Evolutionary conservation across 257 asterid genomes (phyloP), one percentile per base, ranked within the genome.

Genomic region (Verbena officinalis): DNA sequence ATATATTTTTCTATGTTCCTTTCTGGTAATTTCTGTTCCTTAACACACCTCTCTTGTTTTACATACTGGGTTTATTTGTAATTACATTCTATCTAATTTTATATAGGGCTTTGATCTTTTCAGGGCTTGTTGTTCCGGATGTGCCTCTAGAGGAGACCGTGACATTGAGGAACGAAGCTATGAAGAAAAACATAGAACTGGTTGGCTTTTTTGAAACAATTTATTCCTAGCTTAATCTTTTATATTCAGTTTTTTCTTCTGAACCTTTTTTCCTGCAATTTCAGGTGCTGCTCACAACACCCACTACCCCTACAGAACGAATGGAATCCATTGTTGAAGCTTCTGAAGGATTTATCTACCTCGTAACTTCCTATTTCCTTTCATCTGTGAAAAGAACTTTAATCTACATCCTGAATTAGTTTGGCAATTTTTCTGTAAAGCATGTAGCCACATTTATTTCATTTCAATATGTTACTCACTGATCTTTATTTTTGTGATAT

Each of bases 41-140:
- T 60, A 46, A 24, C 49, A 14, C 7, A 43, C 13, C 59, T 42
- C 10, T 48, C 33, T n/a, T 20, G n/a, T 27, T n/a, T 52, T 7
- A 5, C 50, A 12, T 10, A 4, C 20, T 23, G 2, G 11, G 21
- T 30, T 3, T 2, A 6, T 61, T 56, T 14, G 39, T 44, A 49
- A 7, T 42, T 15, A 53, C 11, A 9, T 65, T 23, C 67, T 30
- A 60, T 42, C 23, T 48, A 43, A 73, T 16, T 50, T 64, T 16
- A 42, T 55, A 16, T 19, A 40, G 64, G 59, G 39, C 15, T 56
- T 15, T 48, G 10, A 27, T 27, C 21, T 36, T 70, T 85, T 66
- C 83, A 88, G 97, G 97, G 60, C 91, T 91, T 50, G 88, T 91
- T 55, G 97, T 91, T 68, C 97, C 96, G 5, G 97, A 91, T 54